Evolutionary conservation across 345 rosid species (phyloP).

Genomic region (Camelina sativa): DNA sequence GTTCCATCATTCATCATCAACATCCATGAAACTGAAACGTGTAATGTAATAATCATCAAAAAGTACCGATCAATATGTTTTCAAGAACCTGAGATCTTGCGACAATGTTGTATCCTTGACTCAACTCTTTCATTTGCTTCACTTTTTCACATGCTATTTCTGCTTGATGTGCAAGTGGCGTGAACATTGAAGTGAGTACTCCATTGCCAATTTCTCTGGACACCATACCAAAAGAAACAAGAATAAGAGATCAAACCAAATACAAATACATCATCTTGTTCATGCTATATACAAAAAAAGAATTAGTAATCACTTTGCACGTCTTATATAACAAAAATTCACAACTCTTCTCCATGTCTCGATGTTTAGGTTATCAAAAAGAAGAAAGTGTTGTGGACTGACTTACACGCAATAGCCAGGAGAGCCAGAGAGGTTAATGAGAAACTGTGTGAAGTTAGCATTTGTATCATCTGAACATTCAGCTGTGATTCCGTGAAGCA

Average conservation of each 20-base stretch:
- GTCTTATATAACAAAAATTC: background rate
- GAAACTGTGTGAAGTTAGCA: constrained; percentile 68
- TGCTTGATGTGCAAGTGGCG: constrained; percentile 79
- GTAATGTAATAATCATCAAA: background rate
- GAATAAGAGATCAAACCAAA: background rate
- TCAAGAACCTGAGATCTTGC: constrained; percentile 82
- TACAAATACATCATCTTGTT: background rate
- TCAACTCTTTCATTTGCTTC: constrained; percentile 76
- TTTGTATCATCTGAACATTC: constrained; percentile 63
- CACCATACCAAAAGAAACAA: background rate
- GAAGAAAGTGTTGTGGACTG: constrained; percentile 22
- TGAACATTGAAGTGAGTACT: constrained; percentile 79
- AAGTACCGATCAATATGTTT: background rate
- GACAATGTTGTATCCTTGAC: constrained; percentile 82
- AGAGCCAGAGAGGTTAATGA: constrained; percentile 63
- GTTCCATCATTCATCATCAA: constrained; percentile 37
- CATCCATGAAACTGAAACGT: background rate
- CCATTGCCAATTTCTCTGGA: constrained; percentile 90
- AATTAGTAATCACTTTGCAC: background rate
- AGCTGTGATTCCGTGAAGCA: constrained; percentile 69
- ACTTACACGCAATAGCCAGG: constrained; percentile 81
- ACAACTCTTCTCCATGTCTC: background rate
- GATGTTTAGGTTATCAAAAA: background rate
- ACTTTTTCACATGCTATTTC: constrained; percentile 76
- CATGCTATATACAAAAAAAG: too few relatives aligned